Conservation (phyloP, 371 early-diverging fungal genomes). For the Catenaria anguillulae region DNA sequence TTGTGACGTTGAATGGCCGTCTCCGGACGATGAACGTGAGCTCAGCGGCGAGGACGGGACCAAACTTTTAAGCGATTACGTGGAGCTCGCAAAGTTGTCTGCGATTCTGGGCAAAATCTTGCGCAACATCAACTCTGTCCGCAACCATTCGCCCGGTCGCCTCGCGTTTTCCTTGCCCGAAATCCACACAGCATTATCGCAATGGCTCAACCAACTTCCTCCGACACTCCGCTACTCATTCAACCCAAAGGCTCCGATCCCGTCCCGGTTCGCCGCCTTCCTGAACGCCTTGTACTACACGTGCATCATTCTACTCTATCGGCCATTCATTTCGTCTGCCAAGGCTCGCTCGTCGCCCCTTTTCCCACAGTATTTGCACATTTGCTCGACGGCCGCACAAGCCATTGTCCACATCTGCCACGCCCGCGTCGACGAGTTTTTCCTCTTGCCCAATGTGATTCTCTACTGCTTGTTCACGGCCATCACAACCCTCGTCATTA, state of each 20-base stretch:
- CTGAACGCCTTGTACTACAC: not conserved
- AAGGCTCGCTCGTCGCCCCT: not conserved
- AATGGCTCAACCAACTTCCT: not conserved
- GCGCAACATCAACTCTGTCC: slow-evolving; percentile 5
- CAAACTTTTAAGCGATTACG: not conserved
- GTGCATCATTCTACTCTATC: not conserved
- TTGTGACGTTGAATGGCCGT: not conserved
- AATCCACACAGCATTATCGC: not conserved
- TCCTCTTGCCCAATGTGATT: not conserved
- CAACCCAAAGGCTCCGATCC: not conserved
- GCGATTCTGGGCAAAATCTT: not conserved
- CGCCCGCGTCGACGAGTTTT: slow-evolving; percentile 2
- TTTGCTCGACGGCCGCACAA: not conserved
- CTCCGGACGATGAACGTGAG: not conserved
- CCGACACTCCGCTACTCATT: not conserved
- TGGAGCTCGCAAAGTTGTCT: not conserved
- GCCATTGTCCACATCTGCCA: slow-evolving; percentile 4
- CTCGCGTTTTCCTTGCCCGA: slow-evolving; percentile 3
- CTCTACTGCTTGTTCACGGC: slow-evolving; percentile 3
- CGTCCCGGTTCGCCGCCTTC: slow-evolving; percentile 5
- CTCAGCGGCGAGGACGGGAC: not conserved
- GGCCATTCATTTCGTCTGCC: not conserved
- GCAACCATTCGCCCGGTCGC: not conserved
- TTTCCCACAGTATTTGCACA: slow-evolving; percentile 6
- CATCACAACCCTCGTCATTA: not conserved